Base-by-base conservation (phyloP, 495 filamentous ascomycete species). In the Podospora tetraspora region DNA sequence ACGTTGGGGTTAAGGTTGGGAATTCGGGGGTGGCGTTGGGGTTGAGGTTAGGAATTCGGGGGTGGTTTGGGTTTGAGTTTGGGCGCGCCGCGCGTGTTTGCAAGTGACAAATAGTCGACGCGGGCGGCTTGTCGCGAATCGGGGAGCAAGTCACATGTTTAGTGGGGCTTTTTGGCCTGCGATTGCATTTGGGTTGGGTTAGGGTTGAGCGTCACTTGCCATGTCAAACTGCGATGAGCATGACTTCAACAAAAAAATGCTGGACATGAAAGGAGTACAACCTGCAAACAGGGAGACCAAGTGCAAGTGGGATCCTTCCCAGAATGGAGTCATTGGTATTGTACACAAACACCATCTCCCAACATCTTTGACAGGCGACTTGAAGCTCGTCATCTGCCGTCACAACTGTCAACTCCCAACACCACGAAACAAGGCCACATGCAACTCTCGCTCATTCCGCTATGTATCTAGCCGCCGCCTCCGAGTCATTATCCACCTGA, bases 81-180 rank as follows among this genome's bases (percentile, higher is more conserved):
- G 29, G 1, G 29, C 8, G 34, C 3, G 32, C 11, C 1, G 43
- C 19, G 43, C 59, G 59, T 29, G 59, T 29, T 60, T 59, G 27
- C 16, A 5, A 5, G 59, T 29, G 59, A 59, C 22, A 52, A 52
- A 62, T 57, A 23, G 25, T 24, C 11, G n/a, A 63, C 61, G 64
- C 56, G 59, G 63, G 57, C 43, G 52, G 29, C 34, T 43, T 59
- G 30, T 13, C 62, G 10, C 62, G 57, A 62, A 27, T 24, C 29
- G 66, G 68, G 63, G 19, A 23, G 58, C 59, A 62, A 32, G 68
- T 57, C 63, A 69, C 63, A 66, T 68, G 52, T 24, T 62, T 19
- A 22, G 19, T 52, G 43, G 43, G 43, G 13, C 30, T 3, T 1
- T 2, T 12, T 43, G 37, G 34, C 6, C 19, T n/a, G 16, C 2